Evolutionary conservation across 768 basidiomycete species (phyloP).

Genomic region (Aureoboletus auriporus): DNA sequence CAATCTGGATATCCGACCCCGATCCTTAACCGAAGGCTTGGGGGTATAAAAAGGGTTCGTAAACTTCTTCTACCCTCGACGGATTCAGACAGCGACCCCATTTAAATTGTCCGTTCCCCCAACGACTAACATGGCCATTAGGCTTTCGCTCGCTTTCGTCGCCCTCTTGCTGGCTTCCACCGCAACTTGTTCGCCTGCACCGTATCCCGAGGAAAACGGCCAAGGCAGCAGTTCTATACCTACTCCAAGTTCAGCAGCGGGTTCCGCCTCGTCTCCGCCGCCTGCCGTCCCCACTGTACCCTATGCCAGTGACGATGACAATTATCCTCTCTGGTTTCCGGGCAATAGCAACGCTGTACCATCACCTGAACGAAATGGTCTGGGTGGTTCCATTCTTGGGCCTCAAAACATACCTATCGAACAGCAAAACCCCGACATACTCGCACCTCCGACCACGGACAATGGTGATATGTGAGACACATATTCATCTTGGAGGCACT

Average conservation of each 20-base stretch:
- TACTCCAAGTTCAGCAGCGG: not conserved
- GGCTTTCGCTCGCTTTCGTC: not conserved
- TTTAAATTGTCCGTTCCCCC: not conserved
- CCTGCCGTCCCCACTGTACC: slow-evolving; percentile 38
- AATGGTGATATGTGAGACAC: slow-evolving; percentile 41
- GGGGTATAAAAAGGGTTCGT: too few relatives aligned
- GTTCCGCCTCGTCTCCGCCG: slow-evolving; percentile 19
- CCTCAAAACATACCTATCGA: slow-evolving; percentile 53
- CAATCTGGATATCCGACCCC: too few relatives aligned
- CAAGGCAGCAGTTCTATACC: too few relatives aligned
- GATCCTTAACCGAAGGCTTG: too few relatives aligned
- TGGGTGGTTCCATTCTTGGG: slow-evolving; percentile 48
- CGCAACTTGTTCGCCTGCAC: slow-evolving; percentile 1
- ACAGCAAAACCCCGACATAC: slow-evolving; percentile 50
- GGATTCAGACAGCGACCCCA: too few relatives aligned
- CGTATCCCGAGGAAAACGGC: too few relatives aligned
- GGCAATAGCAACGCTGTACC: slow-evolving; percentile 21
- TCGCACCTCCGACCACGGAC: slow-evolving; percentile 61
- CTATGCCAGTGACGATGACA: slow-evolving; percentile 39
- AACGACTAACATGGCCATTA: slow-evolving; percentile 5
- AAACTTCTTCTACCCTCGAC: too few relatives aligned
- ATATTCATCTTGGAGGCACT: not conserved
- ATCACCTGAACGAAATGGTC: slow-evolving; percentile 38
- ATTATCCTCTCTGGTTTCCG: slow-evolving; percentile 37
- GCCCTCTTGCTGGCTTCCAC: slow-evolving; percentile 4